A percentile compares a stretch with the other conserved stretches of the same genome.
These are phyloP conservation scores for Asterophora parasitica DNA, from an alignment of 768 basidiomycete species.

Conservation along the genomic window DNA sequence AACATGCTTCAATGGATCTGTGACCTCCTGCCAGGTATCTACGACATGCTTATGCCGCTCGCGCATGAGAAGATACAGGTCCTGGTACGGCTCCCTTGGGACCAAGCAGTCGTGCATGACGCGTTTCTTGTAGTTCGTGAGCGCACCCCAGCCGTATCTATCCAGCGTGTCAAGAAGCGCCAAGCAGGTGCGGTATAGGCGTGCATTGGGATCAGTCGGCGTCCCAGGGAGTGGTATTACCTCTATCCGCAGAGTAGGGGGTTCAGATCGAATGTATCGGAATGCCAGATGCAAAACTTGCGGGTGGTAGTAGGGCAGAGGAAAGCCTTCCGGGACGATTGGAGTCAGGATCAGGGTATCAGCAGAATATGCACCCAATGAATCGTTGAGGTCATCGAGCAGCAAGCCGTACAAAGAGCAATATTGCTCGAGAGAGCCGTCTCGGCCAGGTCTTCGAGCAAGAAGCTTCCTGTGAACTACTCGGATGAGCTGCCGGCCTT, in stretches of 20 bases:
- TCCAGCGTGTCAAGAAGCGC: conserved; percentile 78
- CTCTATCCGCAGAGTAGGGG: conserved; percentile 50
- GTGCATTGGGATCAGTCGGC: conserved; percentile 46
- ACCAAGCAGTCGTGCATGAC: conserved; percentile 80
- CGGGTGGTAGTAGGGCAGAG: conserved; percentile 90
- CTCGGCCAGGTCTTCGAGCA: conserved; percentile 74
- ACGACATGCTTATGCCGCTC: conserved; percentile 78
- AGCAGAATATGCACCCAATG: conserved; percentile 1
- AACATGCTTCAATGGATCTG: conserved; percentile 87
- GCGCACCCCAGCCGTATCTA: conserved; percentile 83
- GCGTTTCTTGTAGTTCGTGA: conserved; percentile 83
- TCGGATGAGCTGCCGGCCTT: conserved; percentile 35
- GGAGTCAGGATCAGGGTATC: conserved; percentile 54
- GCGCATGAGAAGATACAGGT: conserved; percentile 83
- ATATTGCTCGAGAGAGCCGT: conserved; percentile 67
- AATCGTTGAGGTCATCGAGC: conserved; percentile 8
- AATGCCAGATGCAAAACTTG: conserved; percentile 77
- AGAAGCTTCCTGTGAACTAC: conserved; percentile 66
- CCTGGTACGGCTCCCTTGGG: conserved; percentile 76
- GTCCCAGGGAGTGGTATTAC: conserved; percentile 46
- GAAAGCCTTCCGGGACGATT: conserved; percentile 35
- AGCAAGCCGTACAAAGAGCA: conserved; percentile 61
- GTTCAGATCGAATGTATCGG: conserved; percentile 46
- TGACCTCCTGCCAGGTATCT: conserved; percentile 71
- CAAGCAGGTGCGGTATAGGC: conserved; percentile 78